Conservation (phyloP, 2,329 filamentous ascomycete species). For the Colletotrichum incanum region DNA sequence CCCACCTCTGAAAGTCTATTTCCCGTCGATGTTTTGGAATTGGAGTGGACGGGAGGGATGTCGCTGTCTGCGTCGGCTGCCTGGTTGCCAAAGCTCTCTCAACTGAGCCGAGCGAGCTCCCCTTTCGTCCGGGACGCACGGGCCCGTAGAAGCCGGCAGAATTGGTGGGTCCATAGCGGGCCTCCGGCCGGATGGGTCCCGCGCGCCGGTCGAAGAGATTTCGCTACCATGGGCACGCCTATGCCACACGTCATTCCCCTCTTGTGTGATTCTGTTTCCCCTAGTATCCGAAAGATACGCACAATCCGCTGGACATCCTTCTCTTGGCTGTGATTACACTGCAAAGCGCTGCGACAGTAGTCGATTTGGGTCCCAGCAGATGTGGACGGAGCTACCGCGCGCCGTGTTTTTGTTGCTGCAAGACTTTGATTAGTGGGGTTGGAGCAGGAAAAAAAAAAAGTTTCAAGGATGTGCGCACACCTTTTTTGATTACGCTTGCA, state of each 20-base stretch:
- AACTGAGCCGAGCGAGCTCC: not conserved
- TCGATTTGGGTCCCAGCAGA: not conserved
- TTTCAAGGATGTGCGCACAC: conserved; percentile 16
- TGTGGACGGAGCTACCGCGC: not conserved
- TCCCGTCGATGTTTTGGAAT: not conserved
- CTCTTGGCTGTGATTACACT: not conserved
- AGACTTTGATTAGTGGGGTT: conserved; percentile 10
- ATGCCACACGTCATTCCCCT: not conserved
- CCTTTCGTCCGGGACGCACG: conserved; percentile 41
- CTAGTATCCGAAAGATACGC: not conserved
- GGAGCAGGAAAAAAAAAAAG: not conserved
- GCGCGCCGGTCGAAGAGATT: conserved; percentile 24
- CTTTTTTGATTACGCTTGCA: conserved; percentile 18
- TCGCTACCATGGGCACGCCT: not conserved
- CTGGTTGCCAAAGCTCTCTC: not conserved
- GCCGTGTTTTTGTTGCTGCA: not conserved
- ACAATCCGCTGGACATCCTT: too few relatives aligned
- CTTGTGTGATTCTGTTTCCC: not conserved
- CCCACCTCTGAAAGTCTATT: not conserved
- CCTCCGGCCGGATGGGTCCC: conserved; percentile 23
- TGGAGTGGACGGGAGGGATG: not conserved
- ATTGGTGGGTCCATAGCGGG: conserved; percentile 1
- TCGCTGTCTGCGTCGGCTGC: conserved; percentile 18
- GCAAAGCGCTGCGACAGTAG: not conserved
- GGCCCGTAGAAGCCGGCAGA: conserved; percentile 2